phyloP scores from a whole-genome alignment of 2,329 filamentous ascomycete species.

The Talaromyces islandicus region DNA sequence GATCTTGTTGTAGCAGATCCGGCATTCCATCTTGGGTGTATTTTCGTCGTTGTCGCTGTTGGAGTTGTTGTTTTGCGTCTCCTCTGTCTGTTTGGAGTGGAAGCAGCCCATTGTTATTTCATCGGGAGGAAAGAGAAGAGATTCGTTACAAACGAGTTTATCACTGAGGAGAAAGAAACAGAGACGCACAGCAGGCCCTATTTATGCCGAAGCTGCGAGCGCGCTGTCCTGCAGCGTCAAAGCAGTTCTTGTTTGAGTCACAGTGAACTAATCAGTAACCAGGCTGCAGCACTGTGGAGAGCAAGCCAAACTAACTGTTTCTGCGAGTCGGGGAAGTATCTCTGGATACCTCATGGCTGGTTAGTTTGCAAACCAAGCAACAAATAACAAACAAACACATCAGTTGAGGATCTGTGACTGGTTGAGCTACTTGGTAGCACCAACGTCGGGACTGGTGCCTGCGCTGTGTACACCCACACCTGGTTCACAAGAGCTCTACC shows the following conservation, averaged over 20 bases:
- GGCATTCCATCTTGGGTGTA: background rate
- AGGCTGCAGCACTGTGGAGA: background rate
- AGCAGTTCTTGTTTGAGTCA: background rate
- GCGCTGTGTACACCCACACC: background rate
- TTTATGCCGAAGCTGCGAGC: background rate
- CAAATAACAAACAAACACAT: background rate
- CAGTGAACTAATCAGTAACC: background rate
- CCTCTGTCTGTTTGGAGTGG: background rate
- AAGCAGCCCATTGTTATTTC: slow-evolving; percentile 3
- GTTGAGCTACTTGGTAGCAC: no score
- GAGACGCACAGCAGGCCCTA: background rate
- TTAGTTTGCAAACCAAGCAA: background rate
- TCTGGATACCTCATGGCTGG: background rate
- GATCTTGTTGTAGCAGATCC: background rate
- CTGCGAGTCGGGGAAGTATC: background rate
- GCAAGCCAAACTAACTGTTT: background rate
- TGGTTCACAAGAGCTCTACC: background rate
- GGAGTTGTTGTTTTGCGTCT: background rate
- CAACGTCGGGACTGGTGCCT: background rate
- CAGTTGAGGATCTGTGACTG: background rate
- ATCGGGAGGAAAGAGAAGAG: background rate
- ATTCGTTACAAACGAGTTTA: background rate
- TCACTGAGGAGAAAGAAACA: background rate
- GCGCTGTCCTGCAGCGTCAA: no score
- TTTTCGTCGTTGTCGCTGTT: background rate